These are phyloP conservation scores for Dipteronia sinensis DNA, from an alignment of 345 rosid species.

Conservation along the genomic window DNA sequence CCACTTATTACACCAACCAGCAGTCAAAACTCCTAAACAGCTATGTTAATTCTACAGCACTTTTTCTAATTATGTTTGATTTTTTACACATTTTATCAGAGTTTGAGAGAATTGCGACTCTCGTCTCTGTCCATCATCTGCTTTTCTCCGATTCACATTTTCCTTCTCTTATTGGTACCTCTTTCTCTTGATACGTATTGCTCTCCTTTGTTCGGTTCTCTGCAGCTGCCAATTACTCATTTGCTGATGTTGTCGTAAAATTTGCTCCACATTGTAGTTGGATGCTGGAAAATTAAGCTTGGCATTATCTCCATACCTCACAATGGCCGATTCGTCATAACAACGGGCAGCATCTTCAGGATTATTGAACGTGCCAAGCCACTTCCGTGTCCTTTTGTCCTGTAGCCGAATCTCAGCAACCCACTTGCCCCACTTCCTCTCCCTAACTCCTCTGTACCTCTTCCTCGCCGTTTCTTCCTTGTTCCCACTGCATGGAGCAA, in stretches of 20 bases:
- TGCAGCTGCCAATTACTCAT: not conserved
- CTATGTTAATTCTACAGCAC: too few species aligned
- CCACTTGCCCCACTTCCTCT: constrained; percentile 43
- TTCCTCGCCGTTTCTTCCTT: not conserved
- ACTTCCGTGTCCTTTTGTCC: constrained; percentile 10
- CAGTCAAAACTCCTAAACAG: too few species aligned
- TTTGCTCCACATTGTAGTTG: constrained; percentile 15
- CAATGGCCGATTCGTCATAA: constrained; percentile 1
- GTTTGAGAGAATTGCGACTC: too few species aligned
- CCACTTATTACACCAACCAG: too few species aligned
- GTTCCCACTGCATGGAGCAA: too few species aligned
- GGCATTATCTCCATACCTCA: too few species aligned
- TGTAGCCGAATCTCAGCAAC: constrained; percentile 43
- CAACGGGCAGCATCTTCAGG: constrained; percentile 43
- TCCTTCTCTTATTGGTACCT: too few species aligned
- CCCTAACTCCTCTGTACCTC: constrained; percentile 38
- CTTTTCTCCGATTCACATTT: too few species aligned
- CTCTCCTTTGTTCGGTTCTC: not conserved
- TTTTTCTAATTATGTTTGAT: too few species aligned
- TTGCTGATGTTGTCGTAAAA: not conserved
- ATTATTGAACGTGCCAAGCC: constrained; percentile 41
- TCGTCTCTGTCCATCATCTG: too few species aligned
- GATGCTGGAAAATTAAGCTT: not conserved
- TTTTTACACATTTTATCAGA: too few species aligned
- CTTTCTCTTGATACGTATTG: too few species aligned